phyloP scores from a whole-genome alignment of 768 basidiomycete genomes.

The Collybia sordida region DNA sequence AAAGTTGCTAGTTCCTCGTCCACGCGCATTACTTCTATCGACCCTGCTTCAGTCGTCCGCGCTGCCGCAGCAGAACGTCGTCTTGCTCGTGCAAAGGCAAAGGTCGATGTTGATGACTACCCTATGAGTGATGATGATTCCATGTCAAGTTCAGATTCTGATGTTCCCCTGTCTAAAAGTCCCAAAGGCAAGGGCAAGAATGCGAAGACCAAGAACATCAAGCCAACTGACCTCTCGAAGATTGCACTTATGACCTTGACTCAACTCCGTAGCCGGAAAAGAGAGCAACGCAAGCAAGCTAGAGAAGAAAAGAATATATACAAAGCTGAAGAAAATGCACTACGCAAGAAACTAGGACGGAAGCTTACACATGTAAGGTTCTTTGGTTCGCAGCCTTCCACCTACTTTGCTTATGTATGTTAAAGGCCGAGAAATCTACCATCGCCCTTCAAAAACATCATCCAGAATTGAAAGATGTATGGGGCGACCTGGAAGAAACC shows the following conservation, averaged over 20 bases:
- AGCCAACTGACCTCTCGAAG: slow-evolving; percentile 10
- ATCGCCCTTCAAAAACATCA: slow-evolving; percentile 68
- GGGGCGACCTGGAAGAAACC: slow-evolving; percentile 79
- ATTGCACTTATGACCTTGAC: slow-evolving; percentile 33
- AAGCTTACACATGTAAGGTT: slow-evolving; percentile 65
- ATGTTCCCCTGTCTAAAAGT: slow-evolving; percentile 24
- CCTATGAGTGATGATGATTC: slow-evolving; percentile 17
- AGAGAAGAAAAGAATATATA: slow-evolving; percentile 23
- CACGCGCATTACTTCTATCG: slow-evolving; percentile 30
- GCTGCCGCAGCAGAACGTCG: slow-evolving; percentile 60
- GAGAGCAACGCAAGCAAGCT: slow-evolving; percentile 22
- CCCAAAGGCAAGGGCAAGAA: slow-evolving; percentile 33
- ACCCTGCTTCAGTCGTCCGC: slow-evolving; percentile 38
- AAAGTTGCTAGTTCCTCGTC: slow-evolving; percentile 38
- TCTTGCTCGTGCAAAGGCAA: slow-evolving; percentile 29
- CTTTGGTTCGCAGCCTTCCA: not conserved
- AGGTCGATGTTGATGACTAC: slow-evolving; percentile 31
- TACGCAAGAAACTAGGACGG: slow-evolving; percentile 64
- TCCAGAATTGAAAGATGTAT: slow-evolving; percentile 78
- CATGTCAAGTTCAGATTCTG: slow-evolving; percentile 22
- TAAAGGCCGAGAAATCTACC: slow-evolving; percentile 69
- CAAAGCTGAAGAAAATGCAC: slow-evolving; percentile 46
- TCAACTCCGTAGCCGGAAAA: slow-evolving; percentile 26
- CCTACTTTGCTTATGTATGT: not conserved
- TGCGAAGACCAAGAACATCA: slow-evolving; percentile 21